A percentile compares a stretch with the other conserved stretches of the same genome.
phyloP scores from a whole-genome alignment of 495 filamentous ascomycete species.

The Hyphodiscus hymeniophilus region DNA sequence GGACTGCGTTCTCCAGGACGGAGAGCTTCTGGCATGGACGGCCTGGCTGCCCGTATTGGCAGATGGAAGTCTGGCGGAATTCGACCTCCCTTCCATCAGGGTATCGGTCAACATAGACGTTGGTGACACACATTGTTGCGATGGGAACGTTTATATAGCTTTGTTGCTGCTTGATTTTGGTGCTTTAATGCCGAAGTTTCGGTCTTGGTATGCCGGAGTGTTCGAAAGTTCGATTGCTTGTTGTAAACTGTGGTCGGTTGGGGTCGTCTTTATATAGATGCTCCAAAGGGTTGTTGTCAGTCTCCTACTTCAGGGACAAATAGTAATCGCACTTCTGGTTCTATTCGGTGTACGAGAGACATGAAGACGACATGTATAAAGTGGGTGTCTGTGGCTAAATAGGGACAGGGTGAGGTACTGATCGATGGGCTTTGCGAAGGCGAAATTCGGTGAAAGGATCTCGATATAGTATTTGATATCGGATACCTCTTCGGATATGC shows the following conservation, averaged over 20 bases:
- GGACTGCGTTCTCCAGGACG: conserved; percentile 15
- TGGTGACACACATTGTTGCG: conserved; percentile 23
- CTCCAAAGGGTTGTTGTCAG: conserved; percentile 13
- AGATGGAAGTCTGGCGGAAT: conserved; percentile 15
- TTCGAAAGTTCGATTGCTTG: neutral
- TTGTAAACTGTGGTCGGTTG: neutral
- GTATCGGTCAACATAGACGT: conserved; percentile 21
- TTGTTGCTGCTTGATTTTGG: neutral
- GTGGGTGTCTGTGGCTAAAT: neutral
- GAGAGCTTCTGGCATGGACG: conserved; percentile 17
- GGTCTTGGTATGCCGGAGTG: neutral
- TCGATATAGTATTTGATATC: neutral
- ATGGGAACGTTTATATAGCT: conserved; percentile 8
- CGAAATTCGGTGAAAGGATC: neutral
- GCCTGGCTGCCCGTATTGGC: conserved; percentile 16
- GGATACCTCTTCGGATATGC: too few relatives aligned
- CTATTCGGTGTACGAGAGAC: conserved; percentile 18
- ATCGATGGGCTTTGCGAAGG: neutral
- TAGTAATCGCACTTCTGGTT: conserved; percentile 13
- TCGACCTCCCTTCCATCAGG: conserved; percentile 12
- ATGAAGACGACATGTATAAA: conserved; percentile 20
- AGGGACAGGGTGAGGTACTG: neutral
- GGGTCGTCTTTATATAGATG: conserved; percentile 1
- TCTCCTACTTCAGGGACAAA: conserved; percentile 21
- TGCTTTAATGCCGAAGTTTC: neutral